Evolutionary conservation across 768 basidiomycete genomes (phyloP).

Genomic region (Tulasnella sp.): DNA sequence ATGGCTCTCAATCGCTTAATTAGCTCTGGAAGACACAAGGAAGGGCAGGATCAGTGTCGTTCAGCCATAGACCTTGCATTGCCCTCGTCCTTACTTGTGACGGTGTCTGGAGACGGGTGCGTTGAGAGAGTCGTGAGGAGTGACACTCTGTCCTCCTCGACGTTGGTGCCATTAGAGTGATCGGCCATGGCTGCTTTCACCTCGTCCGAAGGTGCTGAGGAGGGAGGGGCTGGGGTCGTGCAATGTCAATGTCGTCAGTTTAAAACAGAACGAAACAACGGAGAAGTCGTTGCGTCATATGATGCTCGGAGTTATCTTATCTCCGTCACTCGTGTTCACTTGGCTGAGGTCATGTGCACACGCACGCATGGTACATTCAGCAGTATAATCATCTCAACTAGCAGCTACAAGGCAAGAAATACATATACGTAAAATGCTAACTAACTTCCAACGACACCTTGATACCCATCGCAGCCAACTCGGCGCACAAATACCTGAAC

Average conservation of each 20-base stretch:
- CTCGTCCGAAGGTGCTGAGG: not conserved
- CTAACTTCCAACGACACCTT: constrained; percentile 66
- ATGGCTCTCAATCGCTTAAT: constrained; percentile 74
- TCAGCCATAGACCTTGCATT: not conserved
- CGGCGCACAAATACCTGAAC: constrained; percentile 89
- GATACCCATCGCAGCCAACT: constrained; percentile 98
- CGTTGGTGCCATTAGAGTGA: not conserved
- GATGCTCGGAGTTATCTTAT: not conserved
- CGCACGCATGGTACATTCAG: not conserved
- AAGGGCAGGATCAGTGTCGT: not conserved
- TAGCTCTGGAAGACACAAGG: constrained; percentile 52
- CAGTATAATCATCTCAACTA: not conserved
- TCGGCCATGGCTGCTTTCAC: not conserved
- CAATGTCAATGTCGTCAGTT: constrained; percentile 2
- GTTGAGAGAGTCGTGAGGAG: constrained; percentile 48
- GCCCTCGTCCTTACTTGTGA: constrained; percentile 55
- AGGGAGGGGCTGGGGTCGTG: not conserved
- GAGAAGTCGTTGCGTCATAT: not conserved
- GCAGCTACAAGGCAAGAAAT: not conserved
- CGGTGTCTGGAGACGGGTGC: constrained; percentile 62
- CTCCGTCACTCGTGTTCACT: not conserved
- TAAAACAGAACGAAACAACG: constrained; percentile 4
- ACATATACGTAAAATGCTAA: not conserved
- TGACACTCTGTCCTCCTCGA: constrained; percentile 45
- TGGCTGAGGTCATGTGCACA: not conserved